Percentiles rank a stretch among this genome's conserved stretches.
These are phyloP conservation scores for Nothomitra cinnamomea DNA, from an alignment of 2,329 filamentous ascomycete species.

Conservation along the genomic window DNA sequence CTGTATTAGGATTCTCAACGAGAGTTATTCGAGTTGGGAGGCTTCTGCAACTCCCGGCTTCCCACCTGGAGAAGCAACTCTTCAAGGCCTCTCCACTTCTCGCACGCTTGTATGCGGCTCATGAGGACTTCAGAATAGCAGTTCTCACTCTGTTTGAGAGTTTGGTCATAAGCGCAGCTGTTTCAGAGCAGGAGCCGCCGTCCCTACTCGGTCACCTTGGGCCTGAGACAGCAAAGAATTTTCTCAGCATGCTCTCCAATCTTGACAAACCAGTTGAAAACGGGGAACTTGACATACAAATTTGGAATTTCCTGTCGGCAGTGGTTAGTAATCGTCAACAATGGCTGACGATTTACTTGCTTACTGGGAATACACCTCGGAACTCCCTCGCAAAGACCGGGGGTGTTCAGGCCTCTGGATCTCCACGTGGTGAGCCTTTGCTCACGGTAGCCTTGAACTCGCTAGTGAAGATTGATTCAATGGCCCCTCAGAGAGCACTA, in stretches of 20 bases:
- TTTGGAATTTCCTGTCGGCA: constrained; percentile 75
- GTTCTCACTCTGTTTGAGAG: constrained; percentile 55
- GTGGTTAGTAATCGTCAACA: constrained; percentile 83
- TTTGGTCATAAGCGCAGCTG: constrained; percentile 53
- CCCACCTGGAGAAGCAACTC: constrained; percentile 56
- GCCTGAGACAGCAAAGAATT: constrained; percentile 64
- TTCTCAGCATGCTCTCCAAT: constrained; percentile 60
- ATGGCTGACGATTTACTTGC: constrained; percentile 85
- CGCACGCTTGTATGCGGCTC: constrained; percentile 56
- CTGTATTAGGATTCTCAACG: constrained; percentile 48
- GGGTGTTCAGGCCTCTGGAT: neutral
- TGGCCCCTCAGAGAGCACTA: constrained; percentile 49
- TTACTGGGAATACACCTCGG: constrained; percentile 73
- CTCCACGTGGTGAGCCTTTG: constrained; percentile 39
- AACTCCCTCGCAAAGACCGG: constrained; percentile 46
- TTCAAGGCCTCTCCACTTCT: constrained; percentile 68
- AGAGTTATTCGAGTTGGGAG: constrained; percentile 54
- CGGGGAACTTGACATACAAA: constrained; percentile 43
- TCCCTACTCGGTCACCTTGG: constrained; percentile 86
- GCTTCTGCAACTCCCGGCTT: constrained; percentile 43
- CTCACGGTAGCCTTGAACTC: constrained; percentile 57
- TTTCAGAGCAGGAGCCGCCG: constrained; percentile 57
- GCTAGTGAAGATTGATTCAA: constrained; percentile 45
- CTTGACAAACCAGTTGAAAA: constrained; percentile 61
- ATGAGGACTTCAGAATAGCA: constrained; percentile 46